Evolutionary conservation across 192 early-diverging fungal genomes (phyloP).

Genomic region (Dimargaris cristalligena): DNA sequence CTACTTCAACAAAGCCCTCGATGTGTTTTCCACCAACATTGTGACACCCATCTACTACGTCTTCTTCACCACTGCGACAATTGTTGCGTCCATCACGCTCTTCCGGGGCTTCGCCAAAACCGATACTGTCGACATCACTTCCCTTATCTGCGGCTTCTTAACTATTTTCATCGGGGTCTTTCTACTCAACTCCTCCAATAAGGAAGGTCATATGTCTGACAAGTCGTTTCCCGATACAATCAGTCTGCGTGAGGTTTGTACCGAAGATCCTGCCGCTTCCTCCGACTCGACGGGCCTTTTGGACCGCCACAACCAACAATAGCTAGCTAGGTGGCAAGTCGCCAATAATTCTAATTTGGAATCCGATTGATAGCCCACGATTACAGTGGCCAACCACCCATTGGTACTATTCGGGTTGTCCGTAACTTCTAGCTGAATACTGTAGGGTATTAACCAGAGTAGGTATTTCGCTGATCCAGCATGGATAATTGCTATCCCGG

Average conservation of each 20-base stretch:
- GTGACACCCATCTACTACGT: slow-evolving; percentile 90
- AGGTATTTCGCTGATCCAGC: too few relatives aligned
- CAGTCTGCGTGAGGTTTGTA: slow-evolving; percentile 9
- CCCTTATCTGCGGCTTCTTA: slow-evolving; percentile 73
- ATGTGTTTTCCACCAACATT: slow-evolving; percentile 78
- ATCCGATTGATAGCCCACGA: too few relatives aligned
- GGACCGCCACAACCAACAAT: slow-evolving; percentile 1
- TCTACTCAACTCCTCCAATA: slow-evolving; percentile 38
- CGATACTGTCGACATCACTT: slow-evolving; percentile 53
- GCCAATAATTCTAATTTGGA: too few relatives aligned
- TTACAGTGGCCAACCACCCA: too few relatives aligned
- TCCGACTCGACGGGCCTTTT: slow-evolving; percentile 8
- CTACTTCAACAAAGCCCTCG: slow-evolving; percentile 95
- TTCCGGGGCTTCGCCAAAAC: slow-evolving; percentile 74
- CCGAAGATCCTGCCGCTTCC: not conserved
- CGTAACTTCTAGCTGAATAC: too few relatives aligned
- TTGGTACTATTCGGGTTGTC: too few relatives aligned
- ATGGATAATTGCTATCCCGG: too few relatives aligned
- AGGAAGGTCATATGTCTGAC: not conserved
- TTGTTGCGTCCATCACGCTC: slow-evolving; percentile 72
- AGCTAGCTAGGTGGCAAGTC: too few relatives aligned
- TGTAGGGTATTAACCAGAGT: too few relatives aligned
- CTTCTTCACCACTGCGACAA: slow-evolving; percentile 87
- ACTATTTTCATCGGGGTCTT: slow-evolving; percentile 90
- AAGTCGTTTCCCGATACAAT: slow-evolving; percentile 7